Evolutionary conservation across 148 eudicot genomes (phyloP), one percentile per base, ranked within the genome.

Genomic region (Limonium bicolor): DNA sequence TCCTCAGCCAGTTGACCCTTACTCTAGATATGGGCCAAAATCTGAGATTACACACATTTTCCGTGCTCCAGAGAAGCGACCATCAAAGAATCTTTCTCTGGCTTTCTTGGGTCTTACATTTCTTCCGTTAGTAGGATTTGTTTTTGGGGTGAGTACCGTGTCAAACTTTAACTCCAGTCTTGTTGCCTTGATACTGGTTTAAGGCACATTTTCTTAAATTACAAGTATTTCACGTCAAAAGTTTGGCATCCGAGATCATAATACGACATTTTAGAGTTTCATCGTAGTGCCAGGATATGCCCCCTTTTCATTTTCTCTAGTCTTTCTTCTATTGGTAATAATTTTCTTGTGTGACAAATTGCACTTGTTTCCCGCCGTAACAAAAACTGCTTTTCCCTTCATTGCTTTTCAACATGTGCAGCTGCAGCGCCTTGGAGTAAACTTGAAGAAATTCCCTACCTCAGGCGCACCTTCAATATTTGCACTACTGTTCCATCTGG

Each of bases 21-120:
- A 66, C 56, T 66, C 69, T 11, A 84, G 87, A 71, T 84, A 61
- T 60, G 85, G 76, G 36, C 95, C 97, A 47, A 80, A 84, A 66
- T 79, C 77, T 40, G 97, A 90, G 66, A 90, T 90, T 31, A n/a
- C 64, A 8, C 95, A 90, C 63, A 80, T 90, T 26, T 90, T 90
- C 53, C 71, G 97, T 60, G 23, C 46, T 63, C 85, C 95, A 20
- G 97, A 90, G 43, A 90, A 80, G 69, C 76, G 69, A 36, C 97
- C 97, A 28, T 63, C 85, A 45, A 69, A 58, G 46, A 77, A 75
- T 56, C 67, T 90, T 17, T 84, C 95, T 58, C 68, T 74, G 58
- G 67, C 60, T 46, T 90, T 90, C 69, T 62, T 66, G 72, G 87
- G 80, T 45, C 74, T 90, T 31, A 60, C 81, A 50, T 51, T 84